Conservation (phyloP, 768 basidiomycete species). For the Rhizopogon roseolus region DNA sequence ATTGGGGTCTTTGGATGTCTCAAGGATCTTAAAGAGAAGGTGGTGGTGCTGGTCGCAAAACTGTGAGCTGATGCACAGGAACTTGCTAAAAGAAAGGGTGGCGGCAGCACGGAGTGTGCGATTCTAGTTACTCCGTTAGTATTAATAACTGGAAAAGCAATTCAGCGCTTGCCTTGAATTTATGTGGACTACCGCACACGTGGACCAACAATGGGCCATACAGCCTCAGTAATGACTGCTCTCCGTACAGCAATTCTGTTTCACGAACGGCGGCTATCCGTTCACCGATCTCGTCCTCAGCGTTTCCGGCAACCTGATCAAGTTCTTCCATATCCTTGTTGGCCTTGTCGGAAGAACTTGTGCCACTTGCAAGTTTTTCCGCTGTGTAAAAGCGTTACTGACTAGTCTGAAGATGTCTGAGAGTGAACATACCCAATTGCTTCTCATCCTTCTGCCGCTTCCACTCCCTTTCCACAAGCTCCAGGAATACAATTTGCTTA, state of each 20-base stretch:
- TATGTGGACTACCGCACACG: slow-evolving; percentile 85
- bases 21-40: slow-evolving; percentile 89
- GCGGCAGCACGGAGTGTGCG: slow-evolving; percentile 82
- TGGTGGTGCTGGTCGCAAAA: slow-evolving; percentile 91
- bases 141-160: not conserved
- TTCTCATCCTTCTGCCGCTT: slow-evolving; percentile 94
- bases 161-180: slow-evolving; percentile 67
- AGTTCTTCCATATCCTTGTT: slow-evolving; percentile 78
- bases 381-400: slow-evolving; percentile 29
- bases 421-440: slow-evolving; percentile 53
- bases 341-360: slow-evolving; percentile 30
- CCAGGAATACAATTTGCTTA: slow-evolving; percentile 95
- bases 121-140: slow-evolving; percentile 49
- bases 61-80: slow-evolving; percentile 90
- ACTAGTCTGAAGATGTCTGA: not conserved
- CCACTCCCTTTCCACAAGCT: slow-evolving; percentile 93
- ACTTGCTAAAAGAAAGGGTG: slow-evolving; percentile 87
- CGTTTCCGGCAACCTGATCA: slow-evolving; percentile 95
- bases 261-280: slow-evolving; percentile 81
- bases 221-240: slow-evolving; percentile 71
- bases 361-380: slow-evolving; percentile 51
- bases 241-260: slow-evolving; percentile 80
- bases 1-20: slow-evolving; percentile 83
- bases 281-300: slow-evolving; percentile 98
- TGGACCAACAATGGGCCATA: slow-evolving; percentile 90